A percentile compares a stretch with the other conserved stretches of the same genome.
phyloP scores from a whole-genome alignment of 495 filamentous ascomycete genomes.

The Mytilinidion resinicola region DNA sequence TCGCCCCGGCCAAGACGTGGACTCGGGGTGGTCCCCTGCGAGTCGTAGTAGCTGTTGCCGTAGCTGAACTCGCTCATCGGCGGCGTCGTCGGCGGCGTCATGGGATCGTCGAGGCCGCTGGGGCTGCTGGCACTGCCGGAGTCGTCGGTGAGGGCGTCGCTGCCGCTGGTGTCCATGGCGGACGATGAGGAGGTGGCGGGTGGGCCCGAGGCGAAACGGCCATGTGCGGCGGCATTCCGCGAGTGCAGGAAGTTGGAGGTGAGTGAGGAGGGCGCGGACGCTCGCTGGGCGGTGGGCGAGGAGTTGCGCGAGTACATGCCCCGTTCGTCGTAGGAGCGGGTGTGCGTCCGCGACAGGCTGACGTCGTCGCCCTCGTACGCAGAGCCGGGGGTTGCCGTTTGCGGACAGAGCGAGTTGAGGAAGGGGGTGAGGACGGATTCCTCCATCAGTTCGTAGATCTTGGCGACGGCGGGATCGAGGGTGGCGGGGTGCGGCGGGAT shows the following conservation, averaged over 20 bases:
- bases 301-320: slow-evolving; percentile 5
- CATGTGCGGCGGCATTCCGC: slow-evolving; percentile 22
- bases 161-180: slow-evolving; percentile 18
- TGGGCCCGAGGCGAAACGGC: slow-evolving; percentile 25
- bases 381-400: slow-evolving; percentile 19
- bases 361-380: slow-evolving; percentile 22
- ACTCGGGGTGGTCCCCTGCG: slow-evolving; percentile 25
- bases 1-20: slow-evolving; percentile 23
- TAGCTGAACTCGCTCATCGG: slow-evolving; percentile 30
- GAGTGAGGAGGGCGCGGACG: slow-evolving; percentile 32
- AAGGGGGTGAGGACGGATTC: slow-evolving; percentile 86
- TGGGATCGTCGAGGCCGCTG: slow-evolving; percentile 26
- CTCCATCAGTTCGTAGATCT: slow-evolving; percentile 94
- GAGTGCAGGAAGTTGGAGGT: slow-evolving; percentile 26
- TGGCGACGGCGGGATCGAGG: slow-evolving; percentile 81
- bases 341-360: slow-evolving; percentile 14
- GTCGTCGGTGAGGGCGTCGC: slow-evolving; percentile 32
- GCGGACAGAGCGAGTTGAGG: slow-evolving; percentile 49
- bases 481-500: slow-evolving; percentile 69
- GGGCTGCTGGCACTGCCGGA: slow-evolving; percentile 31
- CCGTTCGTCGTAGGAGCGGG: slow-evolving; percentile 29
- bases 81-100: slow-evolving; percentile 38
- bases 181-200: slow-evolving; percentile 12
- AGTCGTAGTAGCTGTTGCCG: slow-evolving; percentile 23
- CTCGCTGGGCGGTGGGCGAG: slow-evolving; percentile 20